Base-by-base conservation (phyloP, 345 rosid genomes). In the Eucalyptus victrix region DNA sequence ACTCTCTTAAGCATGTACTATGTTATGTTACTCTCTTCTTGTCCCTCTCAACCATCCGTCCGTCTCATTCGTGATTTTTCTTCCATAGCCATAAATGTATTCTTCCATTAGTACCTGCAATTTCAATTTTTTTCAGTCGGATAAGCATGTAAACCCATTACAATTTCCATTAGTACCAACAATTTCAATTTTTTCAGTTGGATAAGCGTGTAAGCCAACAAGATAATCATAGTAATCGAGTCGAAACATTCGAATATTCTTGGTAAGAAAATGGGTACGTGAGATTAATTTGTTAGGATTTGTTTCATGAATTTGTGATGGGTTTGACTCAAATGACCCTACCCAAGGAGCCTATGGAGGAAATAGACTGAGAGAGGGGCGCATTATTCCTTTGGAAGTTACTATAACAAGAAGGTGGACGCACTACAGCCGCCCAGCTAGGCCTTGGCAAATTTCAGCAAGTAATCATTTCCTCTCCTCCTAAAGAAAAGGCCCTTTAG, bases 401-500 rank as follows among this genome's bases (percentile, higher is more conserved):
- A 91, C 91, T 91, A 87, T 91, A 91, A 94, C 49, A 91, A 90
- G 93, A 86, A 90, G 87, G 93, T 87, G 87, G 89, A 90, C 90
- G 88, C 88, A 37, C 21, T 4, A 49, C 86, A 37, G 88, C 76
- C 83, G 58, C 88, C 89, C 67, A 88, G 90, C 91, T 91, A 91
- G 94, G 90, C 92, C 90, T 88, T 32, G 91, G 69, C 91, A 60
- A 88, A 91, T n/a, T 91, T 58, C 85, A 49, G 92, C 88, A 85
- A 88, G 90, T 86, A 44, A 89, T 88, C 94, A 90, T 89, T 87
- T 60, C 86, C 44, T 42, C 45, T 88, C 58, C 87, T 17, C 56
- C 54, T 49, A 40, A 76, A 21, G 15, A 23, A 40, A 76, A 12
- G 83, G 85, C 85, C 85, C 47, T 40, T 76, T 4, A 21, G 47